Evolutionary conservation across 2,329 filamentous ascomycete genomes (phyloP), one percentile per base, ranked within the genome.

Genomic region (Nemania diffusa): DNA sequence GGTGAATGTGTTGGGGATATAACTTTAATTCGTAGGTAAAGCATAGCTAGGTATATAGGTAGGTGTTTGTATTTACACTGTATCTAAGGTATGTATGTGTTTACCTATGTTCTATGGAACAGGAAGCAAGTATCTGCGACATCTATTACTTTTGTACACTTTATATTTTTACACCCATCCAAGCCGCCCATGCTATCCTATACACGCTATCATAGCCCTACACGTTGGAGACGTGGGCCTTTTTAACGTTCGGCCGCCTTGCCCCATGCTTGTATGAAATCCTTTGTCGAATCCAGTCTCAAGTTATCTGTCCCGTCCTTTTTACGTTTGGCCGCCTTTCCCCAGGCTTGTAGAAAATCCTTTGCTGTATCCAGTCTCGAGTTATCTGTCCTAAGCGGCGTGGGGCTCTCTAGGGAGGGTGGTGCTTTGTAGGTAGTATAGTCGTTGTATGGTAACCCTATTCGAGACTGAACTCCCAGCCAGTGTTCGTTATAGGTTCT

Each of bases 51-150:
- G 13, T 24, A 48, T 2, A 8, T 9, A 24, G 20, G 20, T 60
- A 24, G 20, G 34, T 29, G 57, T 27, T 57, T 53, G 34, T 27
- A n/a, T 66, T 62, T 13, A 42, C 32, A 57, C 37, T 22, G 44
- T 56, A 17, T 42, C 27, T 29, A 52, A 8, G 50, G 13, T 37
- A 20, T 55, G 26, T 20, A 37, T 6, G 15, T 53, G 5, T 34
- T 3, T 24, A 15, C 26, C 8, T 29, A 5, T 34, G 51, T 27
- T 40, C 63, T 46, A 52, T 48, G 22, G 32, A 53, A 46, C 27
- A 61, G 26, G 22, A 44, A 13, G 1, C 26, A 34, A 17, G 4
- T 24, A 37, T 17, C 15, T 9, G 2, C 27, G 5, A 11, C 20
- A 48, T 51, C 5, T 34, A 8, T 26, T 48, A 9, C 15, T 27